A percentile compares a stretch with the other conserved stretches of the same genome.
phyloP scores from a whole-genome alignment of 2,329 filamentous ascomycete species.

The Fusarium abutilonis region DNA sequence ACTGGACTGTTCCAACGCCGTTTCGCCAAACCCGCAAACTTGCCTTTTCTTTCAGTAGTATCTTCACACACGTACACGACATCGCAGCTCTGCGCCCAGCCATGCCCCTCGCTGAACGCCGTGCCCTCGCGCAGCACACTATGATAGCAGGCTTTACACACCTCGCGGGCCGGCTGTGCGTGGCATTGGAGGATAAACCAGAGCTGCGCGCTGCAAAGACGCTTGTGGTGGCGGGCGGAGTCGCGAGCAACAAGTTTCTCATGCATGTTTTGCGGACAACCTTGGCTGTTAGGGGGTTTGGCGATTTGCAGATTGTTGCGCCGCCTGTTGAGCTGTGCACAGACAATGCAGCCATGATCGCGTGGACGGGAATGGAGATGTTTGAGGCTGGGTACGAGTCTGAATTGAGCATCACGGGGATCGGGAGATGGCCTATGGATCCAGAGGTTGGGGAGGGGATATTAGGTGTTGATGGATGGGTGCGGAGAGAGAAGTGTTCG shows the following conservation, averaged over 20 bases:
- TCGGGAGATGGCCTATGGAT: constrained; percentile 81
- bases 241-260: constrained; percentile 85
- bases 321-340: constrained; percentile 85
- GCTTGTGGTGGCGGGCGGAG: constrained; percentile 87
- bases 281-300: constrained; percentile 73
- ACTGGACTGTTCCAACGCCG: constrained; percentile 76
- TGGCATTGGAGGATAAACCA: constrained; percentile 64
- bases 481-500: constrained; percentile 37
- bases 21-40: constrained; percentile 67
- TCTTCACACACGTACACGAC: constrained; percentile 64
- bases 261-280: constrained; percentile 68
- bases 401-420: constrained; percentile 66
- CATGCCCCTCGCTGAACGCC: constrained; percentile 69
- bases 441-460: constrained; percentile 68
- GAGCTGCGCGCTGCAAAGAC: constrained; percentile 58
- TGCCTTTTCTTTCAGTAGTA: constrained; percentile 77
- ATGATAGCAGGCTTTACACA: constrained; percentile 91
- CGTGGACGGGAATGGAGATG: constrained; percentile 94
- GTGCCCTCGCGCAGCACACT: constrained; percentile 73
- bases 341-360: constrained; percentile 98
- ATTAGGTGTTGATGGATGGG: constrained; percentile 65
- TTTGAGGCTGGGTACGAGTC: constrained; percentile 78
- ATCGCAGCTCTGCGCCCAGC: constrained; percentile 54
- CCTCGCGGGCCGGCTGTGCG: constrained; percentile 76
- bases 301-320: constrained; percentile 69